Base-by-base conservation (phyloP, 352 stramenopile genomes). In the Globisporangium irregulare region DNA sequence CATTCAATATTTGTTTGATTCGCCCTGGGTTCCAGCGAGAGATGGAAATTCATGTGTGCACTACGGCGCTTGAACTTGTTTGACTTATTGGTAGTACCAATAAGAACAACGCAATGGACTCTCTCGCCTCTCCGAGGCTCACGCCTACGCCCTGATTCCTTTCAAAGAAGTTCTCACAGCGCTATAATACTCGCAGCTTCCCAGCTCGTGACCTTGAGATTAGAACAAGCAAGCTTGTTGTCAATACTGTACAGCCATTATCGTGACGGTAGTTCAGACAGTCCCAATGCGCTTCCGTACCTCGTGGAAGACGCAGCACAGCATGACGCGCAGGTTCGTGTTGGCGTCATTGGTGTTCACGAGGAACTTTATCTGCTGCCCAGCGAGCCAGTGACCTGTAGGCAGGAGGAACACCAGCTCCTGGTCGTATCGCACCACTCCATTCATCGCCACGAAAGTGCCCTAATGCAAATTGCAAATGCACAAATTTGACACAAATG, bases 391-490 rank as follows among this genome's bases (percentile, higher is more conserved):
- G 15, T 77, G 61, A 51, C 69, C 69, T 27, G 62, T 20, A 43
- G 71, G 67, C 29, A 73, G 51, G 5, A 70, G 67, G 43, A 75
- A 79, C 46, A 70, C 57, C 8, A 77, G 10, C 12, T 77, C 62
- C 6, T 41, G 25, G 18, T 27, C 25, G n/a, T 50, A 43, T 54
- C 71, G 68, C 34, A 72, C 34, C 14, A 70, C 65, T 24, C 58
- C 65, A 20, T 69, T 32, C 60, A 79, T 55, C 48, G 65, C 60
- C 38, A 63, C 32, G 14, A 67, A 73, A 1, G 51, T 61, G 48
- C 69, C 70, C 53, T 62, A 58, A n/a, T 9, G 22, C 5, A 51
- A 51, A 51, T 51, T 20, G 18, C 18, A 51, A 51, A n/a, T 50
- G 3, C 22, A 43, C 22, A 43, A 36, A 64, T 4, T 22, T 22